Base-by-base conservation (phyloP, 1,139 yeast genomes). In the Kluyveromyces sp. region DNA sequence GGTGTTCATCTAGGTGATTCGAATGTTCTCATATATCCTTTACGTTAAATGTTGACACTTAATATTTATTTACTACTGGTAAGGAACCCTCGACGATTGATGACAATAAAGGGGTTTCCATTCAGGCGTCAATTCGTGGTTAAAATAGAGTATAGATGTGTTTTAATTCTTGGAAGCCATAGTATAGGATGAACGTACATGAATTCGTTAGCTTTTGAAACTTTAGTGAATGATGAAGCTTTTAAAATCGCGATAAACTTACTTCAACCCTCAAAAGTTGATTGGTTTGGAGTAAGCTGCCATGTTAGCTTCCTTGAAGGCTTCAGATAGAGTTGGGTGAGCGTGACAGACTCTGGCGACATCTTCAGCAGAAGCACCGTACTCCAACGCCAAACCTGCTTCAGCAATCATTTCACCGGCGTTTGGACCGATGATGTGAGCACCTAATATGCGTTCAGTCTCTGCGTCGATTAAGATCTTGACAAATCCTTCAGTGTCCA, bases 391-490 rank as follows among this genome's bases (percentile, higher is more conserved):
- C 64, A 94, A 77, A 55, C 95, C 95, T 50, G 89, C 97, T 73
- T 94, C 98, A 54, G 95, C 97, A 65, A 94, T 92, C 96, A 94
- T 87, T 75, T 94, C 99, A 71, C 99, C 98, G 47, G 99, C 99
- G 63, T 86, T 87, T 57, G 98, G 86, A 58, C 98, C 98, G 57
- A 89, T 83, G 66, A 94, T 92, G 73, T 94, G 99, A 52, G 86
- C 92, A 67, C 98, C 99, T 57, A 94, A 75, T 36, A 94, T 78
- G 66, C 98, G 80, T 71, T 94, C 96, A 50, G 98, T 89, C 70
- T 92, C 96, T 60, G 95, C 92, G 67, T 94, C 98, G 52, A 95
- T 89, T 53, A 94, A 68, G 66, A 92, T 80, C 76, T 94, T 94
- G 63, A 92, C 98, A 58, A 89, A 85, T 48, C 99, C 99, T 57